Evolutionary conservation across 371 early-diverging fungal genomes (phyloP), one percentile per base, ranked within the genome.

Genomic region (Mucor ambiguus): DNA sequence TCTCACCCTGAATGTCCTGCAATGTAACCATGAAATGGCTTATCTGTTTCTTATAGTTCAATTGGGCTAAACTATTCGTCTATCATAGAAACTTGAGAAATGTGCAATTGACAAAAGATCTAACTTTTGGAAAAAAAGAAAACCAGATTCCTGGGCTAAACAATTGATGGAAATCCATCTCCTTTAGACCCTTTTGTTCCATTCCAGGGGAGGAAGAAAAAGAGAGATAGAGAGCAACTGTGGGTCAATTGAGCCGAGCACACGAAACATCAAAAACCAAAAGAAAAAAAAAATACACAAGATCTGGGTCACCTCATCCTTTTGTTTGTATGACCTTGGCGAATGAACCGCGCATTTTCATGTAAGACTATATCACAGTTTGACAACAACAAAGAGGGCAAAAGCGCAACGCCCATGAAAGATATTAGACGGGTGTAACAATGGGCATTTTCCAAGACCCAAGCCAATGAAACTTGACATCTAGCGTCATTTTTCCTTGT

Each of bases 381-480:
- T 52, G 52, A 52, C 52, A 52, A 52, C 28, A 52, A 41, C 41
- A 41, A 41, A 52, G 28, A 52, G 28, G 0, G 49, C 49, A 33
- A 33, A 33, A 30, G 6, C 30, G 33, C 33, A 26, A 14, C 49
- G 49, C 49, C 52, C 28, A 26, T 52, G 12, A 26, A 28, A 28
- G 26, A 48, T 3, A 22, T 22, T 52, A 52, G 52, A 28, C 26
- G 24, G 52, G 52, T 52, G 52, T 52, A 52, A 52, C 52, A 52
- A 52, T 48, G 48, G n/a, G 3, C n/a, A 24, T 48, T 48, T n/a
- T 24, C 41, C 41, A 41, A 41, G 0, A 5, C 26, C 28, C 28
- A 52, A 28, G 52, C 52, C 52, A 28, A 52, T 52, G 52, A 26
- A 52, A 52, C 52, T 52, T 52, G 52, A 52, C 26, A 52, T 52